Evolutionary conservation across 176 grass and related monocot genomes (phyloP).

Genomic region (Eragrostis nindensis): DNA sequence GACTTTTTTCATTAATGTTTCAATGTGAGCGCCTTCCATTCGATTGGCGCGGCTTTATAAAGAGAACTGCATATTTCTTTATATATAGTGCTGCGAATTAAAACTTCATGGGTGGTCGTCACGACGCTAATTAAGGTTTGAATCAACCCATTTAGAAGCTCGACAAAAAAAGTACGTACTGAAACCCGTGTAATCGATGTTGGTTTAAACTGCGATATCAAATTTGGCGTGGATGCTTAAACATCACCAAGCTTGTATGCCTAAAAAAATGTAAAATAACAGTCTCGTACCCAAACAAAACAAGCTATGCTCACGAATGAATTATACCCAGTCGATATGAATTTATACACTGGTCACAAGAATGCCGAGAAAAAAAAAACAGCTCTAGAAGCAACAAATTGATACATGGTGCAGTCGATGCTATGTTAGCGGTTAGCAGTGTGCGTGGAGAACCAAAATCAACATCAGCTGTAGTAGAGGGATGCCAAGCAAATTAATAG

Average conservation of each 20-base stretch:
- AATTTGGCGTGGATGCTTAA: background rate
- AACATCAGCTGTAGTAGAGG: slow-evolving; percentile 60
- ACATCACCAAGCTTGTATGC: background rate
- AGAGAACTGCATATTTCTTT: too few relatives aligned
- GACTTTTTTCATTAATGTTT: background rate
- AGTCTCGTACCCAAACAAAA: background rate
- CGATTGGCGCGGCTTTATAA: too few relatives aligned
- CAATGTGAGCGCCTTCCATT: too few relatives aligned
- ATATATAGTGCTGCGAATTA: too few relatives aligned
- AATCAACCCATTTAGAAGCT: background rate
- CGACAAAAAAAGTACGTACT: background rate
- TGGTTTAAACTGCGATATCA: background rate
- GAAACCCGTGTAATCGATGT: background rate
- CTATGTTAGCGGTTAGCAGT: slow-evolving; percentile 4
- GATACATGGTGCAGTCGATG: background rate
- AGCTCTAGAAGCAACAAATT: background rate
- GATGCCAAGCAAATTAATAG: slow-evolving; percentile 64
- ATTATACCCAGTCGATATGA: background rate
- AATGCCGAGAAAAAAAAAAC: background rate
- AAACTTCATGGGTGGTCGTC: too few relatives aligned
- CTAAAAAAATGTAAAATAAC: background rate
- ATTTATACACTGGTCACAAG: background rate
- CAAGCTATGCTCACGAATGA: background rate
- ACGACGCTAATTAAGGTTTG: too few relatives aligned
- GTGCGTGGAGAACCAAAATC: background rate